A percentile compares a stretch with the other conserved stretches of the same genome.
Evolutionary conservation across 768 basidiomycete species (phyloP).

Genomic region (Suillus ampliporus): DNA sequence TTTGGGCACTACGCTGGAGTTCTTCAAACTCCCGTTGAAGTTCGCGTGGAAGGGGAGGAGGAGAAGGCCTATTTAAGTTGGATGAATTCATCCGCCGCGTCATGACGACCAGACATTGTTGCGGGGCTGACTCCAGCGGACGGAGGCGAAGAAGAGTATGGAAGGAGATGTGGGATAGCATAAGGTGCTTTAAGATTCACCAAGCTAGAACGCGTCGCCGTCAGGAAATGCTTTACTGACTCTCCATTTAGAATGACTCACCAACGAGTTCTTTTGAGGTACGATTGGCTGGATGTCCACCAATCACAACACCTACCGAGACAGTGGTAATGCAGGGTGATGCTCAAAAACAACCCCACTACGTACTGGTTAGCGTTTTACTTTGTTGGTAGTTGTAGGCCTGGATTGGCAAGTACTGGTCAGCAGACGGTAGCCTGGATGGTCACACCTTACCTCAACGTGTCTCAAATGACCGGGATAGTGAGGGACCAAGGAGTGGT

Average conservation of each 20-base stretch:
- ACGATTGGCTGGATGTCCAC: background rate
- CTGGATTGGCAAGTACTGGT: background rate
- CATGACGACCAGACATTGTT: background rate
- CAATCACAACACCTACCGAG: background rate
- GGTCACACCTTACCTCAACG: background rate
- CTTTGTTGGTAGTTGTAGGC: background rate
- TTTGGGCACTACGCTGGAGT: constrained; percentile 69
- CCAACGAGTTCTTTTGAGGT: background rate
- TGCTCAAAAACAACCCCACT: no score
- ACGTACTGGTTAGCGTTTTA: background rate
- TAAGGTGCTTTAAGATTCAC: background rate
- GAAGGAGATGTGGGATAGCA: constrained; percentile 2
- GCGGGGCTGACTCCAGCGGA: constrained; percentile 4
- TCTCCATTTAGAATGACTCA: background rate
- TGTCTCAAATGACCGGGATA: background rate
- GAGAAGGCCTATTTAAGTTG: constrained; percentile 62
- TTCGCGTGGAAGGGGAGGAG: constrained; percentile 73
- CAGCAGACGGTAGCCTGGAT: background rate
- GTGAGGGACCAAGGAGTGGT: background rate
- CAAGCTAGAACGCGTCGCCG: background rate
- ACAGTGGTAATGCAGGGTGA: background rate
- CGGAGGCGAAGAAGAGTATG: background rate
- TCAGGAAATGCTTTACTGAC: background rate
- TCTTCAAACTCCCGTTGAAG: constrained; percentile 89
- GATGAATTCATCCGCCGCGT: constrained; percentile 35